Percentiles rank a stretch among this genome's conserved stretches.
Conservation (phyloP, 164 flowering plant species). For the Aristolochia californica region DNA sequence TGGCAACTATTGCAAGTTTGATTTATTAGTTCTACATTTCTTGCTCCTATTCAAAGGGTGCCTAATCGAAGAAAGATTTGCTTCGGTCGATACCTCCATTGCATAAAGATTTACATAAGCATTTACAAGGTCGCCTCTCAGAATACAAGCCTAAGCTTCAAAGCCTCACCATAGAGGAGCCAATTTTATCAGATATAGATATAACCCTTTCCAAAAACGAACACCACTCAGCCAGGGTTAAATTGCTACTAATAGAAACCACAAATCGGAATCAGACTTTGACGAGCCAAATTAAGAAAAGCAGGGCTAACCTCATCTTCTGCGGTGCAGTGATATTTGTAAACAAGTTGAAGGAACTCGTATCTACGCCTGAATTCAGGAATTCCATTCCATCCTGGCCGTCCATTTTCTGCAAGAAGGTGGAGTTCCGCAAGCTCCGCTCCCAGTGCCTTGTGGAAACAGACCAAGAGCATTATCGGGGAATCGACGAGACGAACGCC, state of each 20-base stretch:
- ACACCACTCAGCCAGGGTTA: not conserved
- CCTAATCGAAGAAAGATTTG: too few relatives aligned
- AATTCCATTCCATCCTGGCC: constrained; percentile 17
- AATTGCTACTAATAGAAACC: not conserved
- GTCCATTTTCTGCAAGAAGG: constrained; percentile 14
- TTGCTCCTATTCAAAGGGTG: too few relatives aligned
- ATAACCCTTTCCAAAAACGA: not conserved
- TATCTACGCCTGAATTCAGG: constrained; percentile 30
- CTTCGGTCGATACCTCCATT: too few relatives aligned
- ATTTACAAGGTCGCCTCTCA: too few relatives aligned
- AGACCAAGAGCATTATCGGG: constrained; percentile 52
- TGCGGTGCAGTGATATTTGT: constrained; percentile 57
- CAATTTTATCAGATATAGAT: not conserved
- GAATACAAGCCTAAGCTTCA: too few relatives aligned
- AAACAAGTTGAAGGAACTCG: constrained; percentile 44
- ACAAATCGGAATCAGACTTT: not conserved
- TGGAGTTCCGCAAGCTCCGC: constrained; percentile 44
- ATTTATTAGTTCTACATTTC: too few relatives aligned
- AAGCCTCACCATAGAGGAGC: not conserved
- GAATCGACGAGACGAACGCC: constrained; percentile 31
- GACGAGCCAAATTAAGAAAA: not conserved
- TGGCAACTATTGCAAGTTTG: too few relatives aligned
- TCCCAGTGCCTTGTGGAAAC: constrained; percentile 58
- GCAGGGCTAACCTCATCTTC: constrained; percentile 61
- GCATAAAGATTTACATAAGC: too few relatives aligned